Conservation (phyloP, 2,329 filamentous ascomycete species). For the Aspergillus fischeri region DNA sequence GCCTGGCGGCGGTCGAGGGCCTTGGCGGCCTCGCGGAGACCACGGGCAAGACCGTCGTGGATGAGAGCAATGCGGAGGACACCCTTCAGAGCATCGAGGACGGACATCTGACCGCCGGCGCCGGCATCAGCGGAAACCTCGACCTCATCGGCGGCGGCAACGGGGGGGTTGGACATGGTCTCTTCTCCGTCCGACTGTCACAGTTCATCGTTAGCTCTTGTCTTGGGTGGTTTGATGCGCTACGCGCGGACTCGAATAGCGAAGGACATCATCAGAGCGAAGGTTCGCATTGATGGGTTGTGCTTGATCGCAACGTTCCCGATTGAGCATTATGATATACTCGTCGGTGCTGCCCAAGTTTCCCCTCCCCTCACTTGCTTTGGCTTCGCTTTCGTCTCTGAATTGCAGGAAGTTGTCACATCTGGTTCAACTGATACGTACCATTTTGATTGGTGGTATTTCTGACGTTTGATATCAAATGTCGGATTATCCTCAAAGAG, state of each 20-base stretch:
- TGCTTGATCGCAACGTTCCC: no score
- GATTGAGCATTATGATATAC: no score
- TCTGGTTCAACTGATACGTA: slow-evolving; percentile 23
- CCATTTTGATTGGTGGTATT: slow-evolving; percentile 41
- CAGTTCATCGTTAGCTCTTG: slow-evolving; percentile 9
- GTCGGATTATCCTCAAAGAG: slow-evolving; percentile 55
- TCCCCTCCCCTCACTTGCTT: not conserved
- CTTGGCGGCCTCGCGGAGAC: slow-evolving; percentile 97
- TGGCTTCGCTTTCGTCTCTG: not conserved
- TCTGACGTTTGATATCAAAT: slow-evolving; percentile 27
- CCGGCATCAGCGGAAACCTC: slow-evolving; percentile 89
- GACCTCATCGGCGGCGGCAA: slow-evolving; percentile 76
- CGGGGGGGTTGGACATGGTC: slow-evolving; percentile 68
- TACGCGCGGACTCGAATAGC: not conserved
- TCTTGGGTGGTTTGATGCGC: slow-evolving; percentile 6
- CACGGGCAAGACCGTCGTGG: slow-evolving; percentile 98
- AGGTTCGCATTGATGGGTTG: not conserved
- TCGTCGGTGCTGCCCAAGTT: not conserved
- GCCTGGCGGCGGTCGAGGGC: slow-evolving; percentile 97
- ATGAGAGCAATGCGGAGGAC: slow-evolving; percentile 98
- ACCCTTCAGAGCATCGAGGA: slow-evolving; percentile 97
- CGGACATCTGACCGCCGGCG: slow-evolving; percentile 73
- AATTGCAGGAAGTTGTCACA: not conserved
- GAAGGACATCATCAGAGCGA: not conserved
- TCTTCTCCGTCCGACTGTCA: slow-evolving; percentile 99